These are phyloP conservation scores for Alternaria burnsii DNA, from an alignment of 2,329 filamentous ascomycete genomes.

Conservation along the genomic window DNA sequence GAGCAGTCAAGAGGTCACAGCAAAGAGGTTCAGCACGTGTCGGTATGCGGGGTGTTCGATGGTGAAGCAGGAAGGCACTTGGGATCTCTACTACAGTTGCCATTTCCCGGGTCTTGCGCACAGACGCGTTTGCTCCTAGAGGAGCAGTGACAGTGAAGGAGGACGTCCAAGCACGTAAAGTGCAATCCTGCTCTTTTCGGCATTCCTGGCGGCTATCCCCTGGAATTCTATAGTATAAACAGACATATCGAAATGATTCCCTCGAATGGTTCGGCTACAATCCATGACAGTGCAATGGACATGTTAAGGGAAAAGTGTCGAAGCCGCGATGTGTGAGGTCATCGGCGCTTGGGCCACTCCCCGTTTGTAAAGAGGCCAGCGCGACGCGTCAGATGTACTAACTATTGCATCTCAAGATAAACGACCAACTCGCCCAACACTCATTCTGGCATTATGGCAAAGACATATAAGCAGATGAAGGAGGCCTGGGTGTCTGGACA, in stretches of 20 bases:
- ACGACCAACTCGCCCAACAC: constrained; percentile 22
- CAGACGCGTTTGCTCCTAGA: neutral
- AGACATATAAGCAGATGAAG: constrained; percentile 87
- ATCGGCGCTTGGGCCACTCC: constrained; percentile 15
- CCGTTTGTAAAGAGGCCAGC: constrained; percentile 23
- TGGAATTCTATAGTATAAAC: accelerated
- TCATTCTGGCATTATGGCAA: constrained; percentile 38
- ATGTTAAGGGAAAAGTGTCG: neutral
- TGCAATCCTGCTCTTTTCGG: neutral
- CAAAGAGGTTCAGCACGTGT: constrained; percentile 1
- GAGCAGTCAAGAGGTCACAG: constrained; percentile 11
- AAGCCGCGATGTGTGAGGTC: constrained; percentile 18
- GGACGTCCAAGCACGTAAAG: constrained; percentile 4
- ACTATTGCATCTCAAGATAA: constrained; percentile 14
- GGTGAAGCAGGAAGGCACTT: neutral
- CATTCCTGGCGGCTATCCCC: neutral
- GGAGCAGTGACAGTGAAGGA: constrained; percentile 21
- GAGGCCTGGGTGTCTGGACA: constrained; percentile 95
- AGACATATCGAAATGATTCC: accelerated
- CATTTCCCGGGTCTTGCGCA: constrained; percentile 3
- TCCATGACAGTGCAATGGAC: neutral
- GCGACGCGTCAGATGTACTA: constrained; percentile 25
- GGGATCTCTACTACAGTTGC: constrained; percentile 6
- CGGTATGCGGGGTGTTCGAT: neutral
- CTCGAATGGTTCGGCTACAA: neutral